Evolutionary conservation across 2,329 filamentous ascomycete species (phyloP), one percentile per base, ranked within the genome.

Genomic region (Clonostachys byssicola): DNA sequence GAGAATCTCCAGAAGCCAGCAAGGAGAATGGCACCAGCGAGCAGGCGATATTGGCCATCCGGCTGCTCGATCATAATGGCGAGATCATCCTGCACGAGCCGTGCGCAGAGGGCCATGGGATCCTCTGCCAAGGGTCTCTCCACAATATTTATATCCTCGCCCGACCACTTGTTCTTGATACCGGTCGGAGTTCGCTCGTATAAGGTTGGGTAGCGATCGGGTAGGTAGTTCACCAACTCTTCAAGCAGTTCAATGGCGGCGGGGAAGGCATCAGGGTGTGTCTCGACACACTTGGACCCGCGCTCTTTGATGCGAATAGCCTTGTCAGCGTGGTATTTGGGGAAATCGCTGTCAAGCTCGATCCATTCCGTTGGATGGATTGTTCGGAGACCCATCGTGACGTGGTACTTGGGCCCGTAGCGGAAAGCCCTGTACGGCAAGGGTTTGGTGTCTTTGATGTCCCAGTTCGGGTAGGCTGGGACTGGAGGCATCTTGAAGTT

Each of bases 1-100:
- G 81, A 73, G 1, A 95, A 72, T 4, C 88, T 79, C 89, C 89
- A 95, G 73, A 95, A 95, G 0, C 89, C 89, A 0, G 89, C 78
- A 0, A 95, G 75, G 4, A 94, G 73, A 48, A 94, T 83, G 1
- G 85, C 77, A 0, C 88, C 89, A 0, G 88, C 87, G 2, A 91
- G 77, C 0, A 95, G 78, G 61, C 91, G 89, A 69, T 92, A 92
- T 62, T 91, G 81, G 0, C 88, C 88, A 59, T 95, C 88, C 0
- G 74, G 63, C 17, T 73, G 75, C 65, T 94, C 88, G 55, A 92
- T 75, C 89, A 95, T 92, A 47, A 95, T 79, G 0, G 89, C 89
- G 1, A 95, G 68, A 61, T 95, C 89, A 59, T 95, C 90, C 64
- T 94, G 89, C 4, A 89, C 70, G 17, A 92, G 76, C 2, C 88